These are phyloP conservation scores for Talaromyces sp. DNA, from an alignment of 2,329 filamentous ascomycete genomes.

Conservation along the genomic window DNA sequence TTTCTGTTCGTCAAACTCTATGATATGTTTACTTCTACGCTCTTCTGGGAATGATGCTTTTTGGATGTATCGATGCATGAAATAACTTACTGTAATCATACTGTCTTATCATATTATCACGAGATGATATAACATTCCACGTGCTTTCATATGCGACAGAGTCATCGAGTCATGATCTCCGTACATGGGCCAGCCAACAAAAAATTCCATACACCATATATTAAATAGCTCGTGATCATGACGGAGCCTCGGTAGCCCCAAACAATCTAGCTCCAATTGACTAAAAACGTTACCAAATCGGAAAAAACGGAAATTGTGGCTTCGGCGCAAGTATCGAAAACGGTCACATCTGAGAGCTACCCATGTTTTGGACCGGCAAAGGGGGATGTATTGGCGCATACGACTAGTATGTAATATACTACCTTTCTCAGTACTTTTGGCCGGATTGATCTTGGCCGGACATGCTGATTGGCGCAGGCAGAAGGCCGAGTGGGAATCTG, in stretches of 20 bases:
- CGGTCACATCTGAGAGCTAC: neutral
- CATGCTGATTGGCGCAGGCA: neutral
- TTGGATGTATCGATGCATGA: neutral
- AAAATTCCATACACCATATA: no score
- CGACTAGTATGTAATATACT: neutral
- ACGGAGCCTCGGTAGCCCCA: neutral
- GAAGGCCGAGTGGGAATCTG: neutral
- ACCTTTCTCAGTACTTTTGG: neutral
- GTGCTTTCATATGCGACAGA: neutral
- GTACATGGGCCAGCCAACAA: no score
- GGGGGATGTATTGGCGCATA: neutral
- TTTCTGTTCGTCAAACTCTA: neutral
- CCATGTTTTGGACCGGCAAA: no score
- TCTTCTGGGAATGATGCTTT: conserved; percentile 18
- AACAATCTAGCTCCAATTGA: no score
- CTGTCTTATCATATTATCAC: neutral
- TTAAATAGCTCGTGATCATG: neutral
- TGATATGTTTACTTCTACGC: conserved; percentile 13
- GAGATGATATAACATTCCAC: neutral
- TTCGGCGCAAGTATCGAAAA: neutral
- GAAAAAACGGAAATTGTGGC: neutral
- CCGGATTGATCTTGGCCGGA: neutral
- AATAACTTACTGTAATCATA: neutral
- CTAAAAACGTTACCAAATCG: neutral
- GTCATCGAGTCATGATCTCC: neutral